phyloP scores from a whole-genome alignment of 2,329 filamentous ascomycete genomes.

The Amauroascus verrucosus region DNA sequence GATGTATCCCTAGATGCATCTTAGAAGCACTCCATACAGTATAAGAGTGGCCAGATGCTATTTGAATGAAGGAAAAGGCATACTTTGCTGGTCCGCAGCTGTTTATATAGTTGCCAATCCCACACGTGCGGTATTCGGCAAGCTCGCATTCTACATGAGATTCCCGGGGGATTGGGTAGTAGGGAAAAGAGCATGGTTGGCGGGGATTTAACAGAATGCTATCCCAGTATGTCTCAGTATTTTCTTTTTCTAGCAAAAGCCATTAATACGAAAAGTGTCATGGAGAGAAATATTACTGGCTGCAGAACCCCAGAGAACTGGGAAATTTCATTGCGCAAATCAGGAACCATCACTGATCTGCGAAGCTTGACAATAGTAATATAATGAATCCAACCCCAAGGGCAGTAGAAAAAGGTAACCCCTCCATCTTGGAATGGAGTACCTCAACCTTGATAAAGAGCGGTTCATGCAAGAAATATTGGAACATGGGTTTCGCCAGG shows the following conservation, averaged over 20 bases:
- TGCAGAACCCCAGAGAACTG: neutral
- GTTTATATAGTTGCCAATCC: neutral
- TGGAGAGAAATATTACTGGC: neutral
- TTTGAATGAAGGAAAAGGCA: neutral
- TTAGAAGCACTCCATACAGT: neutral
- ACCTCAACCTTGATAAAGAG: neutral
- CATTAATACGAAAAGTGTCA: neutral
- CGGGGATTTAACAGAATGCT: neutral
- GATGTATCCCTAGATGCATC: conserved; percentile 3
- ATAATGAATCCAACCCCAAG: neutral
- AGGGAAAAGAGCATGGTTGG: neutral
- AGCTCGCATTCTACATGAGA: neutral
- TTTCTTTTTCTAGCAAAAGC: neutral
- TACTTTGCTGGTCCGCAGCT: neutral
- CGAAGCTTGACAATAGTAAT: neutral
- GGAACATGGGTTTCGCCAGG: neutral
- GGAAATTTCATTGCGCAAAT: conserved; percentile 1
- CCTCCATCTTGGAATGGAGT: too few species aligned
- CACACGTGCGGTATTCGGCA: neutral
- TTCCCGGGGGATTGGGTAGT: neutral
- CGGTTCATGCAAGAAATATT: neutral
- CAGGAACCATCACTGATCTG: conserved; percentile 5
- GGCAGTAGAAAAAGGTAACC: neutral
- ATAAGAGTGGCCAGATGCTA: neutral
- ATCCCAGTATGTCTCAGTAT: conserved; percentile 5